phyloP scores from a whole-genome alignment of 371 early-diverging fungal genomes.

The Saksenaea vasiformis region DNA sequence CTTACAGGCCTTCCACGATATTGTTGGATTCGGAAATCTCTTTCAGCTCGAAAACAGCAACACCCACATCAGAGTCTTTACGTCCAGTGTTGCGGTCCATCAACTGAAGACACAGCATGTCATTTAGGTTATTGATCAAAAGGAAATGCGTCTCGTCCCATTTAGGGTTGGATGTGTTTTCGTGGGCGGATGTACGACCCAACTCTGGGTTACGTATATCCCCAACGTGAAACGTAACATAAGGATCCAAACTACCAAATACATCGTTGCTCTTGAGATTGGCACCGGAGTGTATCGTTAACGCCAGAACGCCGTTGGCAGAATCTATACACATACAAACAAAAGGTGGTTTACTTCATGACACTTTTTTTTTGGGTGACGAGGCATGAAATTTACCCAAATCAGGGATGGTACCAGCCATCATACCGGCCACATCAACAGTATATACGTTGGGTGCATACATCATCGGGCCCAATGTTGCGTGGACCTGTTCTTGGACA shows the following conservation, averaged over 20 bases:
- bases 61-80: conserved; percentile 45
- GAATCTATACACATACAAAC: conserved; percentile 30
- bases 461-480: conserved; percentile 84
- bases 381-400: conserved; percentile 19
- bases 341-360: not conserved
- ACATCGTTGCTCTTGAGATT: conserved; percentile 83
- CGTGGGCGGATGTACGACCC: conserved; percentile 55
- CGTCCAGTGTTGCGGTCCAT: conserved; percentile 50
- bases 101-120: conserved; percentile 37
- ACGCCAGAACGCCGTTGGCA: conserved; percentile 84
- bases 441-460: conserved; percentile 84
- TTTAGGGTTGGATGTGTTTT: conserved; percentile 57
- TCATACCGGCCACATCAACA: conserved; percentile 83
- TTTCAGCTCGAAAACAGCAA: conserved; percentile 59
- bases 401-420: conserved; percentile 66
- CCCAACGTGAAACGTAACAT: conserved; percentile 70
- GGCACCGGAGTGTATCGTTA: conserved; percentile 77
- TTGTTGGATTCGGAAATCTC: conserved; percentile 50
- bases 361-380: not conserved
- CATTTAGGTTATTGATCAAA: conserved; percentile 40
- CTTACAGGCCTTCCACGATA: conserved; percentile 38
- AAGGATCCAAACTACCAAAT: conserved; percentile 89
- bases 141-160: conserved; percentile 51
- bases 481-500: conserved; percentile 78
- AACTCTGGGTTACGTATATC: conserved; percentile 64